Percentiles rank a stretch among this genome's conserved stretches.
These are phyloP conservation scores for Physcomitrium patens DNA, from an alignment of 225 moss, liverwort and hornwort species.

Conservation along the genomic window DNA sequence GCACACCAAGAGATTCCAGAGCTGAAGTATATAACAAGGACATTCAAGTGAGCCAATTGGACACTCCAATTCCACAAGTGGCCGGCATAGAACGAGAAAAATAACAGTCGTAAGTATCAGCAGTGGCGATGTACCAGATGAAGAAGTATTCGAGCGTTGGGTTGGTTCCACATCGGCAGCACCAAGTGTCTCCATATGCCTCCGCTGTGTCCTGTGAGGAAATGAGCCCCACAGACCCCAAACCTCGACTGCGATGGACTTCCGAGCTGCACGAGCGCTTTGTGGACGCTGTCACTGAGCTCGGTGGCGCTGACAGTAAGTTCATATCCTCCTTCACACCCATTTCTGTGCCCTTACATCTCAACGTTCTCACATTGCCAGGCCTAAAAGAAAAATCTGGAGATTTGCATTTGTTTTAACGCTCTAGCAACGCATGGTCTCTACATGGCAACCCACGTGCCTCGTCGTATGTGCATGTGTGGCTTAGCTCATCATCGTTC, in stretches of 20 bases:
- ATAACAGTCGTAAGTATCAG: conserved; percentile 18
- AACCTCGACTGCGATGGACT: conserved; percentile 92
- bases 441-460: not conserved
- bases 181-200: conserved; percentile 58
- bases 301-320: conserved; percentile 94
- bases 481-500: not conserved
- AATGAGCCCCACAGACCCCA: conserved; percentile 74
- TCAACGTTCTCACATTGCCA: not conserved
- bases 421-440: not conserved
- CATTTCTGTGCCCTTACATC: not conserved
- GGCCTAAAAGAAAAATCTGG: not conserved
- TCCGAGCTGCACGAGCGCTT: conserved; percentile 93
- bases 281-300: conserved; percentile 86
- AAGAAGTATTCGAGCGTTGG: conserved; percentile 87
- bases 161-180: conserved; percentile 74
- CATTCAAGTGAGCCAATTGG: not conserved
- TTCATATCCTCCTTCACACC: not conserved
- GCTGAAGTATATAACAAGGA: not conserved
- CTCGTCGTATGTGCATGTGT: conserved; percentile 5
- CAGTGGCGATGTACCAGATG: conserved; percentile 83
- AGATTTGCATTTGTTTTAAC: not conserved
- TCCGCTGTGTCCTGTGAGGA: conserved; percentile 50
- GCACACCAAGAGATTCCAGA: not conserved
- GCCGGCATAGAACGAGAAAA: conserved; percentile 16
- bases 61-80: not conserved